phyloP scores from a whole-genome alignment of 805 yeast species.

The Pichia nanzhaoensis region DNA sequence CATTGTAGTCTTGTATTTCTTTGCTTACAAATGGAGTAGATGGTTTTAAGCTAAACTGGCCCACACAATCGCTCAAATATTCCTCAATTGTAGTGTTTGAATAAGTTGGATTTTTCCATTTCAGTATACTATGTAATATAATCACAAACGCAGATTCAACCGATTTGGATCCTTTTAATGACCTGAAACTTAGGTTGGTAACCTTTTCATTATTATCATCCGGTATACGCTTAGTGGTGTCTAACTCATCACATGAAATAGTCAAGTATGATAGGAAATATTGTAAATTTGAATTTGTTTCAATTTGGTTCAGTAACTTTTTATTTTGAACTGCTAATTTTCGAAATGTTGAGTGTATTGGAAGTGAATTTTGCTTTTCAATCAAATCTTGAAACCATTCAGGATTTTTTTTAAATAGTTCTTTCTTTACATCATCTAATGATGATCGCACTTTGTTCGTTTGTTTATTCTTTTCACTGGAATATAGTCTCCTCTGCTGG shows the following conservation, averaged over 20 bases:
- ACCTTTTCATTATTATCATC: neutral
- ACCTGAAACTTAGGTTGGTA: constrained; percentile 10
- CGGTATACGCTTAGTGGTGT: neutral
- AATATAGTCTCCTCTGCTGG: too few species aligned
- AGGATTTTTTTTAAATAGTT: neutral
- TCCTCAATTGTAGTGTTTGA: constrained; percentile 1
- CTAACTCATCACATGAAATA: neutral
- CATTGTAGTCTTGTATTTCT: constrained; percentile 2
- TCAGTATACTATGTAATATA: constrained; percentile 17
- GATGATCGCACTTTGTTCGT: constrained; percentile 3
- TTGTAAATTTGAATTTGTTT: constrained; percentile 11
- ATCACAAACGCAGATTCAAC: constrained; percentile 23
- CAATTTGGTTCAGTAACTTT: neutral
- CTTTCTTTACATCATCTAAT: neutral
- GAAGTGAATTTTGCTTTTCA: constrained; percentile 9
- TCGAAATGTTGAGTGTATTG: constrained; percentile 6
- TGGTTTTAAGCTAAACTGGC: constrained; percentile 2
- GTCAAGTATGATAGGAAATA: constrained; percentile 9
- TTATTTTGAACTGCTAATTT: neutral
- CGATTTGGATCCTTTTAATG: constrained; percentile 15
- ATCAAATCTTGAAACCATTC: constrained; percentile 10
- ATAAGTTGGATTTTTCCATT: constrained; percentile 12
- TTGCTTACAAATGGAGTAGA: constrained; percentile 6
- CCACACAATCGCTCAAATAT: neutral
- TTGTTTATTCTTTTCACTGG: too few species aligned